A percentile compares a stretch with the other conserved stretches of the same genome.
Conservation (phyloP, 495 filamentous ascomycete genomes). For the Xylaria acuta region DNA sequence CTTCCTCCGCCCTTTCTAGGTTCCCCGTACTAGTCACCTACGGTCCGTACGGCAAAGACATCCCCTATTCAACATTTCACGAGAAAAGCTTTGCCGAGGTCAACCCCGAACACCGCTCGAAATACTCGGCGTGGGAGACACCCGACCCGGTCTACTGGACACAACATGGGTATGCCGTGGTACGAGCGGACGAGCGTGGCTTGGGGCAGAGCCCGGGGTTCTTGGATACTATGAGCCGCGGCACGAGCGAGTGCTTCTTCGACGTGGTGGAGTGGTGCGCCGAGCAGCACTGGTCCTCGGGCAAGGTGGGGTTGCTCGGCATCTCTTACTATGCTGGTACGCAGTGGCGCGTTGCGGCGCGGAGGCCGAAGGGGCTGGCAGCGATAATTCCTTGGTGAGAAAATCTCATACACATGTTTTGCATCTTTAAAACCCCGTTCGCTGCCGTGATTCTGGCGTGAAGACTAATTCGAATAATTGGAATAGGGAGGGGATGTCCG, state of each 20-base stretch:
- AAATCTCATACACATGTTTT: background rate
- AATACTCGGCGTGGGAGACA: conserved; percentile 70
- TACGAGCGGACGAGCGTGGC: conserved; percentile 66
- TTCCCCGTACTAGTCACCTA: conserved; percentile 62
- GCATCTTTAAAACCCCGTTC: background rate
- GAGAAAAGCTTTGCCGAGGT: conserved; percentile 49
- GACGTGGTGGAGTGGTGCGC: conserved; percentile 70
- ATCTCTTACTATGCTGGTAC: conserved; percentile 67
- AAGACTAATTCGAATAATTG: background rate
- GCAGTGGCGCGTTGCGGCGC: conserved; percentile 69
- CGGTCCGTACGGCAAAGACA: conserved; percentile 72
- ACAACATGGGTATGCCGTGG: conserved; percentile 63
- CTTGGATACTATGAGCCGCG: conserved; percentile 65
- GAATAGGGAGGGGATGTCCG: conserved; percentile 64
- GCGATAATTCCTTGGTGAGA: conserved; percentile 66
- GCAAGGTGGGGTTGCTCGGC: conserved; percentile 67
- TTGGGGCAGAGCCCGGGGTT: conserved; percentile 63
- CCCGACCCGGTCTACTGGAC: conserved; percentile 70
- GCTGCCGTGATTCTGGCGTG: background rate
- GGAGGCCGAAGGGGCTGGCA: conserved; percentile 62
- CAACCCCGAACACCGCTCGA: conserved; percentile 52
- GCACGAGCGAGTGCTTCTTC: conserved; percentile 64
- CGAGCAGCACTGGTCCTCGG: conserved; percentile 64
- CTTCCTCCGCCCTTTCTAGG: conserved; percentile 5
- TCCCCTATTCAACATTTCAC: conserved; percentile 56